phyloP scores from a whole-genome alignment of 257 asterid genomes.

The Plantago elongata region DNA sequence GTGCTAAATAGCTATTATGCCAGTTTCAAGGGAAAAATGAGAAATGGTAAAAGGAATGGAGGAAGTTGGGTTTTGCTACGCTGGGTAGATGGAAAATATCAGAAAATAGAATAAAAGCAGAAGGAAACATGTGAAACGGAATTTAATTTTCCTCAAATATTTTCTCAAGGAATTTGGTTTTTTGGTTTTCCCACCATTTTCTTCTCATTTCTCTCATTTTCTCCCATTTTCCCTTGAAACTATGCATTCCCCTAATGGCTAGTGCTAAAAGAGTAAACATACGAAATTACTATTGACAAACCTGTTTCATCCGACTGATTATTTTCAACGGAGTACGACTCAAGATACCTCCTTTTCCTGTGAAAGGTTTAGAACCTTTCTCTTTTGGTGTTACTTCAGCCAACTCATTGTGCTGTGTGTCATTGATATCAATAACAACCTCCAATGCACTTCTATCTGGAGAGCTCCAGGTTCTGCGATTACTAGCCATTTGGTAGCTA shows the following conservation, averaged over 20 bases:
- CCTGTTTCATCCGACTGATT: constrained; percentile 55
- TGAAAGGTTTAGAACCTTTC: constrained; percentile 45
- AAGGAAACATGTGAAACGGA: too few relatives aligned
- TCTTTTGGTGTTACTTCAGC: constrained; percentile 57
- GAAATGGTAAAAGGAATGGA: too few relatives aligned
- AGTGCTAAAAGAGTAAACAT: not conserved
- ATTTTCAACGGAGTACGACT: constrained; percentile 30
- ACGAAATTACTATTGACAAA: constrained; percentile 15
- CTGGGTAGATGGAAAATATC: too few relatives aligned
- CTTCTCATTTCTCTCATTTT: too few relatives aligned
- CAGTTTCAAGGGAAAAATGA: too few relatives aligned
- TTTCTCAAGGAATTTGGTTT: too few relatives aligned
- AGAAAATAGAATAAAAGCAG: too few relatives aligned
- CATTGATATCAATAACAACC: constrained; percentile 53
- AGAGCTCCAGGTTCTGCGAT: constrained; percentile 28
- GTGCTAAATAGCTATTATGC: not conserved
- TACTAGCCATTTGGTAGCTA: constrained; percentile 31
- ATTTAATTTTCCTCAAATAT: too few relatives aligned
- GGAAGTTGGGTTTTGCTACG: too few relatives aligned
- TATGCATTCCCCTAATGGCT: too few relatives aligned
- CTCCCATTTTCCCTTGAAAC: too few relatives aligned
- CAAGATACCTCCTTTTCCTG: constrained; percentile 37
- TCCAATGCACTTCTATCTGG: constrained; percentile 36
- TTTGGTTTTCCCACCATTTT: too few relatives aligned
- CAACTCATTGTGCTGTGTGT: constrained; percentile 27